Conservation (phyloP, 108 stramenopile genomes). For the Phaeodactylum tricornutum region DNA sequence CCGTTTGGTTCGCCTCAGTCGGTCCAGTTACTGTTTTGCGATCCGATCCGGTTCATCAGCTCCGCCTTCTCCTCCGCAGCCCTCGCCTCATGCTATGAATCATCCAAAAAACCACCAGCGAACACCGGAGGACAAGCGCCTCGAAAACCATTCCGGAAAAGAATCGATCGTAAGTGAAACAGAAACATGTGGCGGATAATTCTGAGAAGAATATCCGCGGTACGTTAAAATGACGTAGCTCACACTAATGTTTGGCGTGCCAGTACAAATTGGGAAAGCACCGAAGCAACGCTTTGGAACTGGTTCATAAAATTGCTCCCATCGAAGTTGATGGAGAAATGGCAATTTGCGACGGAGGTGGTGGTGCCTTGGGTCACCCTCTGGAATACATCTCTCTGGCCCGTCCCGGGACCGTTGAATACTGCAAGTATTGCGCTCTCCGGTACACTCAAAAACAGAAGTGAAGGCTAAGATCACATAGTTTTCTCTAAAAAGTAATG, state of each 20-base stretch:
- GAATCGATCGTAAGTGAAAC: constrained; percentile 2
- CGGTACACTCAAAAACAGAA: constrained; percentile 23
- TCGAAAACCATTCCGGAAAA: constrained; percentile 1
- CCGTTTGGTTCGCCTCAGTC: too few species aligned
- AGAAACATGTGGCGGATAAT: not conserved
- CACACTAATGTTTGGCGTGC: not conserved
- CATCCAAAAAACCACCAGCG: too few species aligned
- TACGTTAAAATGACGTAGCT: not conserved
- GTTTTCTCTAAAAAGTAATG: not conserved
- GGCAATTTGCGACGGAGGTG: constrained; percentile 92
- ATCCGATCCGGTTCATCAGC: too few species aligned
- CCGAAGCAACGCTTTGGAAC: constrained; percentile 90
- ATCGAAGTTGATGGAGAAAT: constrained; percentile 86
- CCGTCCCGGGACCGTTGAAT: constrained; percentile 42
- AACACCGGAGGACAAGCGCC: constrained; percentile 8
- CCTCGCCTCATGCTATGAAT: too few species aligned
- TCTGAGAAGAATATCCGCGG: not conserved
- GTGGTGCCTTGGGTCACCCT: constrained; percentile 93
- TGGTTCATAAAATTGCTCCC: constrained; percentile 72
- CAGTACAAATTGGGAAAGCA: constrained; percentile 83
- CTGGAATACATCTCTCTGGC: constrained; percentile 84
- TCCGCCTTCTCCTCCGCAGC: too few species aligned
- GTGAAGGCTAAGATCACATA: not conserved
- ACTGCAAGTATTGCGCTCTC: constrained; percentile 79
- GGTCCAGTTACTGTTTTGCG: too few species aligned